phyloP scores from a whole-genome alignment of 495 filamentous ascomycete species.

The Cercophora samala region DNA sequence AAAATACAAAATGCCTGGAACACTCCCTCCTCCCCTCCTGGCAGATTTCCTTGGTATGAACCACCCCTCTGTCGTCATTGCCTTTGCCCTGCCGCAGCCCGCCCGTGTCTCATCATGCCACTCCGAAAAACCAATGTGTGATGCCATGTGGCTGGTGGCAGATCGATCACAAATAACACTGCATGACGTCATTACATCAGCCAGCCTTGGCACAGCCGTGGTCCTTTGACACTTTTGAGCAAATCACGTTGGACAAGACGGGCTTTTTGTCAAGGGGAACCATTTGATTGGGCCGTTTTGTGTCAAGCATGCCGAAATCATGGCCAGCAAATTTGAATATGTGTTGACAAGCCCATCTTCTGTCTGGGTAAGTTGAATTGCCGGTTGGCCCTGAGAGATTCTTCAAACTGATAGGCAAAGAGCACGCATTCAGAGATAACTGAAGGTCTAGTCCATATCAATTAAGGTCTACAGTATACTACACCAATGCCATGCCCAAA shows the following conservation, averaged over 20 bases:
- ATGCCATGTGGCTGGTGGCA: neutral
- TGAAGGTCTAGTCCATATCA: neutral
- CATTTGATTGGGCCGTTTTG: neutral
- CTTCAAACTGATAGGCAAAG: no score
- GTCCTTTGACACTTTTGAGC: neutral
- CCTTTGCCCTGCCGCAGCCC: neutral
- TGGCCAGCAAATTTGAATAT: no score
- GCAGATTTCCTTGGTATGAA: neutral
- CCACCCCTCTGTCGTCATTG: neutral
- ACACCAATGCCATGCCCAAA: neutral
- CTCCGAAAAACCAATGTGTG: neutral
- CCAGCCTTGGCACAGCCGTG: neutral
- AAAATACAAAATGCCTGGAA: neutral
- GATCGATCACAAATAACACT: neutral
- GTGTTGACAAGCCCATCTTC: no score
- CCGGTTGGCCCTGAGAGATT: no score
- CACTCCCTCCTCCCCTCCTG: neutral
- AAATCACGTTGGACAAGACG: neutral
- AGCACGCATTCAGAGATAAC: no score
- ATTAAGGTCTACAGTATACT: neutral
- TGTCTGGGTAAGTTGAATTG: no score
- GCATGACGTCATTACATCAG: neutral
- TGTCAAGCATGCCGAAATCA: no score
- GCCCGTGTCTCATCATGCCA: neutral
- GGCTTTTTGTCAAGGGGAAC: neutral